Base-by-base conservation (phyloP, 306 rosid species). In the Rubus parviflorus region DNA sequence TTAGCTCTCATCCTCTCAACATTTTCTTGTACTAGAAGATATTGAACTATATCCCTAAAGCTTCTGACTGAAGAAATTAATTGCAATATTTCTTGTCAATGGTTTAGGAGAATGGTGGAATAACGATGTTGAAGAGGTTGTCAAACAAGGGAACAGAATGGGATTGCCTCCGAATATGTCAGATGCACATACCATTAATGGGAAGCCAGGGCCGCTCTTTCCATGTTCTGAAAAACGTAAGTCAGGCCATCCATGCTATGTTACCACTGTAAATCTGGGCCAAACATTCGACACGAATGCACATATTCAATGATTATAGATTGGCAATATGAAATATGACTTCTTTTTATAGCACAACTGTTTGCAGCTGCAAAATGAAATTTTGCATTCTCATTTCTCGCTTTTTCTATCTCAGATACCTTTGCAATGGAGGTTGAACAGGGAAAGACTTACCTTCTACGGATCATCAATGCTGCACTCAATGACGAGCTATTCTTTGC, bases 91-190 rank as follows among this genome's bases (percentile, higher is more conserved):
- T 73, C 30, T 10, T 43, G 68, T 7, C 9, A 57, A 72, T 51
- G 49, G 22, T 65, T 40, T n/a, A 82, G 86, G 86, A 56, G 81
- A 83, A 58, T 83, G 83, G 86, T 83, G 86, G 86, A 75, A 83
- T 38, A 49, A n/a, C 1, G 83, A 83, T 52, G 83, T 83, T 0
- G 83, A 83, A 75, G 77, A 65, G 16, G 25, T 83, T 79, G 81
- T 75, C 3, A 79, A 76, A 30, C 86, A 75, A 66, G 86, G 83
- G n/a, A 83, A 75, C 73, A 54, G 13, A 35, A 14, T 76, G 60
- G 86, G 86, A 19, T 58, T 83, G 83, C 86, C 86, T 17, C 81
- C 86, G 37, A 83, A 79, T 61, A 63, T 71, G 37, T 83, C 83
- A 13, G 83, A 75, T 75, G 86, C 83, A 23, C 86, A 83, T 60